Conservation (phyloP, 148 eudicot species). For the Amaranthus cruentus region DNA sequence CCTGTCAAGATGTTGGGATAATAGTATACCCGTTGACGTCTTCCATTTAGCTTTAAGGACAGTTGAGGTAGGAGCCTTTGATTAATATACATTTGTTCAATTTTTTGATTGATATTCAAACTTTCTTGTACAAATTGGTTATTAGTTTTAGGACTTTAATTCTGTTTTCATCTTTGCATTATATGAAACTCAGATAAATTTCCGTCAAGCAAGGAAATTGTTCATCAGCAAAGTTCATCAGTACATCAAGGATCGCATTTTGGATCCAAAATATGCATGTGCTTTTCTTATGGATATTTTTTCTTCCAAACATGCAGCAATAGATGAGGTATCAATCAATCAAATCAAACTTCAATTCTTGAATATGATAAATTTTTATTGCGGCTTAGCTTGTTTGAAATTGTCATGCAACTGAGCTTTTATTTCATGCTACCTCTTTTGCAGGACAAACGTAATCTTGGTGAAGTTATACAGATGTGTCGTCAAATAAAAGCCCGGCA, state of each 20-base stretch:
- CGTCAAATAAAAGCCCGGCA: conserved; percentile 68
- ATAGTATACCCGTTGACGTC: conserved; percentile 72
- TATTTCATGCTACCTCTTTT: conserved; percentile 20
- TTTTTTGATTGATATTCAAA: background rate
- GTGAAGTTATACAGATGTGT: conserved; percentile 78
- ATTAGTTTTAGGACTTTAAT: conserved; percentile 1
- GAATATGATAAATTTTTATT: background rate
- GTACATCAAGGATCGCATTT: conserved; percentile 76
- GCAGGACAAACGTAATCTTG: conserved; percentile 68
- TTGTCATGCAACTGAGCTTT: background rate
- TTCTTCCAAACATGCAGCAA: conserved; percentile 44
- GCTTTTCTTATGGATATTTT: conserved; percentile 68
- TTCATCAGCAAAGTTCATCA: conserved; percentile 84
- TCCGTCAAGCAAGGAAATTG: conserved; percentile 70
- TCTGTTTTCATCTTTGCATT: conserved; percentile 10
- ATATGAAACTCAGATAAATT: conserved; percentile 46
- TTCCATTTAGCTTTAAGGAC: conserved; percentile 73
- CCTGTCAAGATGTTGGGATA: conserved; percentile 86
- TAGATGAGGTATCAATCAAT: conserved; percentile 61
- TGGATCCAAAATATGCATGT: conserved; percentile 94
- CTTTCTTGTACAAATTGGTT: background rate
- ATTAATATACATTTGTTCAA: conserved; percentile 1
- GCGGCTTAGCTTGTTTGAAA: conserved; percentile 5
- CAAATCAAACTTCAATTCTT: background rate
- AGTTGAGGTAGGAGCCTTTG: conserved; percentile 56